phyloP scores from a whole-genome alignment of 1,139 yeast species.

The Taphrina wiesneri region DNA sequence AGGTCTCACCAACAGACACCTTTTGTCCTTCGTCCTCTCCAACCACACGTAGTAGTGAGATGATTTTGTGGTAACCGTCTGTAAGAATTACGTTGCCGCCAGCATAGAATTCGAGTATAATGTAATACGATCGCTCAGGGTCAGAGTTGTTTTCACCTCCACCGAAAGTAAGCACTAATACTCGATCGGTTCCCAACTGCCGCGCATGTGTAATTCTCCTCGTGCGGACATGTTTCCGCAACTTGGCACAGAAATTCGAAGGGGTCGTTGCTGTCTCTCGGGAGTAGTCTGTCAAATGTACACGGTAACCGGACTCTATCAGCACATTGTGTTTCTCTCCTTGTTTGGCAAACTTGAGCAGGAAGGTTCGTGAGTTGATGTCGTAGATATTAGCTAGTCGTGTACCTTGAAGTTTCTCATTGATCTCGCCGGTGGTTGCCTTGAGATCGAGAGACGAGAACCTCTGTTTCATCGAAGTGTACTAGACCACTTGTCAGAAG shows the following conservation, averaged over 20 bases:
- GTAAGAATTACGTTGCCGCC: slow-evolving; percentile 86
- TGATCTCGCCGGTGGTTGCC: slow-evolving; percentile 67
- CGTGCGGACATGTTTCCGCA: slow-evolving; percentile 77
- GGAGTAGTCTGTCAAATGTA: slow-evolving; percentile 76
- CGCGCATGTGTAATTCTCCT: slow-evolving; percentile 70
- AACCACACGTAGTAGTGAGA: slow-evolving; percentile 76
- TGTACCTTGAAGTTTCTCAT: slow-evolving; percentile 43
- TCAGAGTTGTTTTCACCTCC: slow-evolving; percentile 51
- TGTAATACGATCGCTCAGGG: slow-evolving; percentile 50
- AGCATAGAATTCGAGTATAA: slow-evolving; percentile 88
- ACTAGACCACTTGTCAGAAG: too few relatives aligned
- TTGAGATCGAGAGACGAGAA: slow-evolving; percentile 80
- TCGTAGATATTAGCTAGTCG: slow-evolving; percentile 85
- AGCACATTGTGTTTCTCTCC: slow-evolving; percentile 75
- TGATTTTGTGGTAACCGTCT: slow-evolving; percentile 65
- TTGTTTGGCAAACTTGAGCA: slow-evolving; percentile 78
- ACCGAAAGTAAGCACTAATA: slow-evolving; percentile 77
- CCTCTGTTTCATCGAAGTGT: slow-evolving; percentile 63
- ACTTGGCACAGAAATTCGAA: slow-evolving; percentile 76
- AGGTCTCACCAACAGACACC: slow-evolving; percentile 70
- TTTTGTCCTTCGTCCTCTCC: slow-evolving; percentile 62
- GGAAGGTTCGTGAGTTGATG: slow-evolving; percentile 68
- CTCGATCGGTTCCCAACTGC: slow-evolving; percentile 77
- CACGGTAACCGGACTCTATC: slow-evolving; percentile 81
- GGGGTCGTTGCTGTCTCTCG: slow-evolving; percentile 81